A percentile compares a stretch with the other conserved stretches of the same genome.
Evolutionary conservation across 306 rosid species (phyloP).

Genomic region (Citrullus amarus): DNA sequence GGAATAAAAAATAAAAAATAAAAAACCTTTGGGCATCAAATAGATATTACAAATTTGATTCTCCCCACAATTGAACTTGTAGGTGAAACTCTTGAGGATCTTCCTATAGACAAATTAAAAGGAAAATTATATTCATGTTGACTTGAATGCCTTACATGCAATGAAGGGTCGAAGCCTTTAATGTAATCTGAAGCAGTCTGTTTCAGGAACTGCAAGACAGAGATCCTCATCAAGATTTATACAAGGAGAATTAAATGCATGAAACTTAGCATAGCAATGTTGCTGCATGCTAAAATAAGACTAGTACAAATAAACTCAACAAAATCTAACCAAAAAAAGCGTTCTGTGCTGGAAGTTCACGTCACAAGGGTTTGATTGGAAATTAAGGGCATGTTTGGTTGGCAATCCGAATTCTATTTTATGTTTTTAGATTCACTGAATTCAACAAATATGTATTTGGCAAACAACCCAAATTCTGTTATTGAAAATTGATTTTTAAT

Average conservation of each 20-base stretch:
- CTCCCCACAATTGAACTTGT: conserved; percentile 3
- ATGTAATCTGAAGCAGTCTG: conserved; percentile 73
- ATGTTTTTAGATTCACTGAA: too few relatives aligned
- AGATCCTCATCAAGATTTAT: conserved; percentile 24
- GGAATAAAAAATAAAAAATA: conserved; percentile 2
- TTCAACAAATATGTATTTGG: too few relatives aligned
- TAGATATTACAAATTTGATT: neutral
- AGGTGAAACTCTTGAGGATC: neutral
- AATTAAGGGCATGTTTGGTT: neutral
- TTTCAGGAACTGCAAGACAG: conserved; percentile 62
- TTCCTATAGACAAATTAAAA: neutral
- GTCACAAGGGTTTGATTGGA: neutral
- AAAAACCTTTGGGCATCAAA: neutral
- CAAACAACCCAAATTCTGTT: too few relatives aligned
- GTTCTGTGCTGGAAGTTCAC: neutral
- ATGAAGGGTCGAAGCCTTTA: conserved; percentile 52
- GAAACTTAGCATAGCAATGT: neutral
- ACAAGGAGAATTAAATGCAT: conserved; percentile 4
- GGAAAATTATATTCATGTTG: neutral
- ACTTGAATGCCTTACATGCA: conserved; percentile 46
- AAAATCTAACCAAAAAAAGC: neutral
- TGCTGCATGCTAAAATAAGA: neutral
- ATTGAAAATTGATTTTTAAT: too few relatives aligned
- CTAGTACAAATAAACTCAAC: neutral
- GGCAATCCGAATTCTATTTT: too few relatives aligned